These are phyloP conservation scores for Rasamsonia emersonii DNA, from an alignment of 2,329 filamentous ascomycete genomes.

Conservation along the genomic window DNA sequence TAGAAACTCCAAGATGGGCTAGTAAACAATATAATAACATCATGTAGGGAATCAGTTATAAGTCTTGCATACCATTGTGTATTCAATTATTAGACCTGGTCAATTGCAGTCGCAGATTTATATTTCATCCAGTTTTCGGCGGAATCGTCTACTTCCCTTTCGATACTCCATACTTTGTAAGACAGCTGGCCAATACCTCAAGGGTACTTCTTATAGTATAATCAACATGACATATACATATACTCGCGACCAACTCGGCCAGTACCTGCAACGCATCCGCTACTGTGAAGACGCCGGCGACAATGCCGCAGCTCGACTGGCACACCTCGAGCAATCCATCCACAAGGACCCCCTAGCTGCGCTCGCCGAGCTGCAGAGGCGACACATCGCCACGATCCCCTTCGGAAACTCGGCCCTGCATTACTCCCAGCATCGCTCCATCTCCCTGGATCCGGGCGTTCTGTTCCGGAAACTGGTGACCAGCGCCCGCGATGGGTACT, in stretches of 20 bases:
- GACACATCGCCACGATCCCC: slow-evolving; percentile 42
- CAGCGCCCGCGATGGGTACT: slow-evolving; percentile 48
- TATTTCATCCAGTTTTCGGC: too few relatives aligned
- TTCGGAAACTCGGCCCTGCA: slow-evolving; percentile 53
- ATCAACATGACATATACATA: slow-evolving; percentile 7
- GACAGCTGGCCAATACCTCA: too few relatives aligned
- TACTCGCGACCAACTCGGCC: slow-evolving; percentile 26
- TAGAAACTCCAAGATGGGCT: too few relatives aligned
- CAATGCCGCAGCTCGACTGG: slow-evolving; percentile 13
- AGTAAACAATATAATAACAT: too few relatives aligned
- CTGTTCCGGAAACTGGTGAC: slow-evolving; percentile 48
- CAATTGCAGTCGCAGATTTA: too few relatives aligned
- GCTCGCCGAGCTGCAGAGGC: slow-evolving; percentile 27
- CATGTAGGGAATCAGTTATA: too few relatives aligned
- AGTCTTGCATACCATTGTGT: too few relatives aligned
- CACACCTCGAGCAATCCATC: slow-evolving; percentile 19
- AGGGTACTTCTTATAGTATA: too few relatives aligned
- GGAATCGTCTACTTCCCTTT: too few relatives aligned
- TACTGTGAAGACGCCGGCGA: slow-evolving; percentile 13
- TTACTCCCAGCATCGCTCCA: slow-evolving; percentile 40
- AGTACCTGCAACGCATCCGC: slow-evolving; percentile 26
- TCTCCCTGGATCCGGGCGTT: slow-evolving; percentile 41
- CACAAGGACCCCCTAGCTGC: slow-evolving; percentile 21
- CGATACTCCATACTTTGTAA: too few relatives aligned
- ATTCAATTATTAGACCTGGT: too few relatives aligned